Percentiles rank a stretch among this genome's conserved stretches.
phyloP scores from a whole-genome alignment of 2,329 filamentous ascomycete genomes.

The Cladosporium sp. region DNA sequence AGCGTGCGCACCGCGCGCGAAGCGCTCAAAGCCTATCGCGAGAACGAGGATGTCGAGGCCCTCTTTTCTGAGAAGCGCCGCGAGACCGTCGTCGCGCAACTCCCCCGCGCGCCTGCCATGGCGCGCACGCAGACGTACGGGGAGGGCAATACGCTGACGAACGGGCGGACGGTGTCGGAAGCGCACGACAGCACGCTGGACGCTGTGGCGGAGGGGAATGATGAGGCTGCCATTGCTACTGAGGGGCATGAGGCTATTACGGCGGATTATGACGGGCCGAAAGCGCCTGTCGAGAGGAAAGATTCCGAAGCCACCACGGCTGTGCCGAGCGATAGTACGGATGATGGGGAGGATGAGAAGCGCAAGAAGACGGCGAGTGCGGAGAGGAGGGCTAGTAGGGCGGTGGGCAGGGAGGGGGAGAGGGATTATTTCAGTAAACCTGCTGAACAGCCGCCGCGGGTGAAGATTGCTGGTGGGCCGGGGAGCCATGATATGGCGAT shows the following conservation, averaged over 20 bases:
- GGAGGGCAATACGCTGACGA: slow-evolving; percentile 10
- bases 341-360: slow-evolving; percentile 2
- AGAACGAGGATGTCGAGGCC: slow-evolving; percentile 27
- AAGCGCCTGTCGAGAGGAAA: neutral
- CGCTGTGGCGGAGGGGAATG: neutral
- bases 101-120: slow-evolving; percentile 27
- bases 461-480: neutral
- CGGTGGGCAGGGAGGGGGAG: neutral
- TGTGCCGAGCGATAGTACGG: slow-evolving; percentile 11
- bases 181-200: neutral
- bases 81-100: slow-evolving; percentile 25
- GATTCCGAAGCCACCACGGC: slow-evolving; percentile 11
- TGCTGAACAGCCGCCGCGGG: neutral
- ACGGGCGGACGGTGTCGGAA: slow-evolving; percentile 20
- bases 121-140: slow-evolving; percentile 18
- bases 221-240: neutral
- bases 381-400: neutral
- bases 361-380: neutral
- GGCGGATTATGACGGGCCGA: too few relatives aligned
- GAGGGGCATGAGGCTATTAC: neutral
- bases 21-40: slow-evolving; percentile 23
- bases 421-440: slow-evolving; percentile 9
- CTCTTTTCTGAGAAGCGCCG: slow-evolving; percentile 25
- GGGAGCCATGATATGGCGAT: slow-evolving; percentile 6
- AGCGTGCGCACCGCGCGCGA: slow-evolving; percentile 28